phyloP scores from a whole-genome alignment of 2,329 filamentous ascomycete genomes.

The Fusarium heterosporum region DNA sequence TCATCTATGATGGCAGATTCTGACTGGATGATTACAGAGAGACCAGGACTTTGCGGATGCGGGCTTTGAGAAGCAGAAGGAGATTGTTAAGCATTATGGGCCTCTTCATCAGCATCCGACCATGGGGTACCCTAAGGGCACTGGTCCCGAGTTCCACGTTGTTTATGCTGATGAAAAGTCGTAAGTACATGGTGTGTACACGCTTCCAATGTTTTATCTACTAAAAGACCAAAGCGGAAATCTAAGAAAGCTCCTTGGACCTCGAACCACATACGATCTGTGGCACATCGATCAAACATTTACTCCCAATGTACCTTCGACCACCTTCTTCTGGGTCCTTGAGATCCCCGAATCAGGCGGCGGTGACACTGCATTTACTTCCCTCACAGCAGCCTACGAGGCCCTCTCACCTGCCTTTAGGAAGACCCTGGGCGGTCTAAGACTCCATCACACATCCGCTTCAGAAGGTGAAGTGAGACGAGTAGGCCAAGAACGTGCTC shows the following conservation, averaged over 20 bases:
- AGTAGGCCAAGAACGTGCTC: constrained; percentile 45
- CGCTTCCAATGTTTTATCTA: fast-evolving
- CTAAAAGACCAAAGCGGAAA: no score
- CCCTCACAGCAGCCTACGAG: constrained; percentile 48
- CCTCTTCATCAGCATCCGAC: constrained; percentile 50
- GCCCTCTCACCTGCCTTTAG: constrained; percentile 47
- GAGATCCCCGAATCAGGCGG: constrained; percentile 45
- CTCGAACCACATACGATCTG: constrained; percentile 46
- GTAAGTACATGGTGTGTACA: constrained; percentile 19
- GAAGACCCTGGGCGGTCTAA: constrained; percentile 13
- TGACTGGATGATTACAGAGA: constrained; percentile 32
- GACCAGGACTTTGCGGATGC: constrained; percentile 50
- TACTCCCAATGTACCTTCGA: constrained; percentile 49
- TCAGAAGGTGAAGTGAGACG: constrained; percentile 48
- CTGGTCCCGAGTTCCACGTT: constrained; percentile 50
- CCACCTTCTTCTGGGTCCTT: constrained; percentile 52
- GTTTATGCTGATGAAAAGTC: constrained; percentile 50
- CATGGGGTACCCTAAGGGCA: constrained; percentile 49
- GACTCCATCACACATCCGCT: constrained; percentile 43
- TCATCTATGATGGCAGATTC: fast-evolving
- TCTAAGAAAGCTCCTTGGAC: constrained; percentile 45
- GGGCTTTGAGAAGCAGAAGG: constrained; percentile 48
- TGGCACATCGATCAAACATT: constrained; percentile 53
- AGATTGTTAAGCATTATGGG: constrained; percentile 49
- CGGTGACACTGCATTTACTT: constrained; percentile 50